Conservation (phyloP, 192 early-diverging fungal species). For the Umbelopsis ramanniana region DNA sequence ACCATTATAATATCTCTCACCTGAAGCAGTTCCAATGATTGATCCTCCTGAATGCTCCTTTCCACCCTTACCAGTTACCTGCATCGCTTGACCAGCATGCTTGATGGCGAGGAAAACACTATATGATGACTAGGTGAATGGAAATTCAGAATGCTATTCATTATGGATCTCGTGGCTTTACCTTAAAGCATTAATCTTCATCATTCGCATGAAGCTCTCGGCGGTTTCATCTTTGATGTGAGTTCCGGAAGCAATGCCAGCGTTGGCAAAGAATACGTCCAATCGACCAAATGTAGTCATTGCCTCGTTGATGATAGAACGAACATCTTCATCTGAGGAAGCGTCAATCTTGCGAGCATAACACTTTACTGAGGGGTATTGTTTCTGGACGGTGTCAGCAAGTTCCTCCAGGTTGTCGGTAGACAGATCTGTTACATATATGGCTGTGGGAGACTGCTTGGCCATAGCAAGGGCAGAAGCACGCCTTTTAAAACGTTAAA, state of each 20-base stretch:
- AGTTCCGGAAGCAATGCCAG: conserved; percentile 40
- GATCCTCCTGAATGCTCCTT: conserved; percentile 49
- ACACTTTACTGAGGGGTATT: conserved; percentile 34
- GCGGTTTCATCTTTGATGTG: conserved; percentile 37
- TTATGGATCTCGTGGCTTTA: not conserved
- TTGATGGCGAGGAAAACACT: conserved; percentile 56
- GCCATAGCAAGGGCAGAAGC: conserved; percentile 36
- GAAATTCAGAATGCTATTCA: not conserved
- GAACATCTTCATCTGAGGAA: conserved; percentile 40
- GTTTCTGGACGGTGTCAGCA: conserved; percentile 41
- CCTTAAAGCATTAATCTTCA: conserved; percentile 49
- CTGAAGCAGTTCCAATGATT: conserved; percentile 57
- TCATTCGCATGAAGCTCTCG: conserved; percentile 41
- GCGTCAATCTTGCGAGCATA: conserved; percentile 53
- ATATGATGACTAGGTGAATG: not conserved
- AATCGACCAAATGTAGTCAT: conserved; percentile 47
- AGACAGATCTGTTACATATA: conserved; percentile 51
- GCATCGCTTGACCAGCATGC: conserved; percentile 48
- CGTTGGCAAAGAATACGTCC: conserved; percentile 63
- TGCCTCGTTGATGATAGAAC: conserved; percentile 42
- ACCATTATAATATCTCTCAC: conserved; percentile 20
- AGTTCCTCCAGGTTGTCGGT: conserved; percentile 42
- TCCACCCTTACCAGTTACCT: conserved; percentile 42
- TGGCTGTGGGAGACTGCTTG: conserved; percentile 37
- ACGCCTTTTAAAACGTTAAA: conserved; percentile 32